A percentile compares a stretch with the other conserved stretches of the same genome.
Evolutionary conservation across 805 yeast species (phyloP).

Genomic region (Nakazawaea ishiwadae): DNA sequence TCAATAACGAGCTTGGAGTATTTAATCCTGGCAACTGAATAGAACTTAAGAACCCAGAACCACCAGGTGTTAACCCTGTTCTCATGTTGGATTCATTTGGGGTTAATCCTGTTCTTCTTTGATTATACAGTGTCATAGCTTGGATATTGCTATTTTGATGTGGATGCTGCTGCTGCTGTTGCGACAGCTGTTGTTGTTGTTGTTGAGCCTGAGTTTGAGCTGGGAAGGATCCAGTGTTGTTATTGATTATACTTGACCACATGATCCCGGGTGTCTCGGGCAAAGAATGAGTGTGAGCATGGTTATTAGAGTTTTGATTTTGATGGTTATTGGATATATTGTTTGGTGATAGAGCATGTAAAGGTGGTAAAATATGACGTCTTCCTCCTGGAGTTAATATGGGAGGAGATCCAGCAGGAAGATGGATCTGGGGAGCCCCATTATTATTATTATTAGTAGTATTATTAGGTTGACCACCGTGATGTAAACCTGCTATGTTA

Average conservation of each 20-base stretch:
- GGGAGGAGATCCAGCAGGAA: conserved; percentile 34
- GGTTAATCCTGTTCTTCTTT: conserved; percentile 55
- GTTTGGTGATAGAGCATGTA: conserved; percentile 19
- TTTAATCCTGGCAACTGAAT: conserved; percentile 31
- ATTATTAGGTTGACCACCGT: not conserved
- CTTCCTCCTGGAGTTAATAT: conserved; percentile 53
- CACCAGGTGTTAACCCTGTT: conserved; percentile 69
- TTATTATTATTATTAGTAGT: conserved; percentile 1
- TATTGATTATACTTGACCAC: conserved; percentile 9
- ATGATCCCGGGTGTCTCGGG: conserved; percentile 14
- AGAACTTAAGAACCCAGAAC: conserved; percentile 30
- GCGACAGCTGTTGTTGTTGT: conserved; percentile 17
- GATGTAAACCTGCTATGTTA: conserved; percentile 6
- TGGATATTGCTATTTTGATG: conserved; percentile 14
- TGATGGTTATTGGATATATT: conserved; percentile 2
- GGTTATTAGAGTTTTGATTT: conserved; percentile 4
- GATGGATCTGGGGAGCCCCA: conserved; percentile 23
- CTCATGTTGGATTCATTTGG: conserved; percentile 74
- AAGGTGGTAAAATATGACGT: conserved; percentile 42
- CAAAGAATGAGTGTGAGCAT: conserved; percentile 10
- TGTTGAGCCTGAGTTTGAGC: conserved; percentile 13
- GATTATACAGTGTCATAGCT: conserved; percentile 20
- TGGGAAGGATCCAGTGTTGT: conserved; percentile 15
- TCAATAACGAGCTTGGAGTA: conserved; percentile 10
- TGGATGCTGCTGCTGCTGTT: conserved; percentile 16